These are phyloP conservation scores for Wickerhamiella qilinensis DNA, from an alignment of 805 yeast genomes.

Conservation along the genomic window DNA sequence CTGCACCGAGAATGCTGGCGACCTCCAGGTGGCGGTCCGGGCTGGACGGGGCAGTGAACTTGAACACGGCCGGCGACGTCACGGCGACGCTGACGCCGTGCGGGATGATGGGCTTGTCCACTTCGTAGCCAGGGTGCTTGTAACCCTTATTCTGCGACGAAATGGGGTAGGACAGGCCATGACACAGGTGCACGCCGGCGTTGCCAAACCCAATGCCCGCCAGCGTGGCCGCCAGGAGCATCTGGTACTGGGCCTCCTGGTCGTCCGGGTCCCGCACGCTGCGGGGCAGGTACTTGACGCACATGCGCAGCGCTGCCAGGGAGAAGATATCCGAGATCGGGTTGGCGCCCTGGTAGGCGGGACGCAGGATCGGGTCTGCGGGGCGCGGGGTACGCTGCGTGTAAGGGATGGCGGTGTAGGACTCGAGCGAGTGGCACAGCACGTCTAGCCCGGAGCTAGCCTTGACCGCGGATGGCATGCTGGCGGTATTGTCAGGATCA, in stretches of 20 bases:
- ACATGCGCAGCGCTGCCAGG: slow-evolving; percentile 26
- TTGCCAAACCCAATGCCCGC: slow-evolving; percentile 33
- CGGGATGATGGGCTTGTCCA: slow-evolving; percentile 27
- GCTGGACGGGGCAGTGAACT: slow-evolving; percentile 24
- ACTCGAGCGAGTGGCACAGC: slow-evolving; percentile 29
- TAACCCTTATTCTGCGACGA: slow-evolving; percentile 24
- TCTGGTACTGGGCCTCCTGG: slow-evolving; percentile 27
- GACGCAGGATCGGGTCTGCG: slow-evolving; percentile 23
- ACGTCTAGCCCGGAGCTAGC: slow-evolving; percentile 31
- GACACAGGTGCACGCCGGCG: slow-evolving; percentile 30
- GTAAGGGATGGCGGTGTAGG: slow-evolving; percentile 31
- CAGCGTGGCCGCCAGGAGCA: slow-evolving; percentile 29
- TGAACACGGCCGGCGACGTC: slow-evolving; percentile 29
- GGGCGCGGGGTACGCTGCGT: slow-evolving; percentile 26
- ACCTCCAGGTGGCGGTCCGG: slow-evolving; percentile 25
- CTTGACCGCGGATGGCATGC: slow-evolving; percentile 28
- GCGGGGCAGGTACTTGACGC: slow-evolving; percentile 26
- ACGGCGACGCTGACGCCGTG: slow-evolving; percentile 32
- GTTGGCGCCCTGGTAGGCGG: slow-evolving; percentile 30
- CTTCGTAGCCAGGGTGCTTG: slow-evolving; percentile 24
- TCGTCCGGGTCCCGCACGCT: slow-evolving; percentile 27
- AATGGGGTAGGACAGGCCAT: slow-evolving; percentile 27
- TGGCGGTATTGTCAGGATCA: slow-evolving; percentile 26
- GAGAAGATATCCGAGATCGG: slow-evolving; percentile 31
- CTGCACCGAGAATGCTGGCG: slow-evolving; percentile 24